Evolutionary conservation across 495 filamentous ascomycete genomes (phyloP), one percentile per base, ranked within the genome.

Genomic region (Penicillium alfredii): DNA sequence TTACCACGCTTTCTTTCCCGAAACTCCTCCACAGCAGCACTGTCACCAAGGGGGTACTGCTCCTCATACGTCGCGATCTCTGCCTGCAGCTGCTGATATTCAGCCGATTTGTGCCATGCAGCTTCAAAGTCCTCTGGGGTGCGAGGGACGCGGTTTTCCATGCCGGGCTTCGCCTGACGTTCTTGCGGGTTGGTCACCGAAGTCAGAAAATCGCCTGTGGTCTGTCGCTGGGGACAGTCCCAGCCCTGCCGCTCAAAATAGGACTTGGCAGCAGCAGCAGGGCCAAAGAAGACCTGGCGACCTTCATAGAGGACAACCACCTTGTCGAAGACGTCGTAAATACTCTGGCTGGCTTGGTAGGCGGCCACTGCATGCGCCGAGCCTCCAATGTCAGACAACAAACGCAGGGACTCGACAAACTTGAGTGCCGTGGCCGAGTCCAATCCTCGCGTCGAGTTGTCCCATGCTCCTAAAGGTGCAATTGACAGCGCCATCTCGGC

Each of bases 401-500:
- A 65, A 0, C 82, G 74, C 26, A 89, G 68, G 1, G 79, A 77
- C 48, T 84, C 79, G 41, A 73, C 64, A 27, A 65, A 66, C 30
- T 87, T 81, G 32, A 92, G 69, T 0, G 87, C 87, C 0, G 85
- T 92, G 8, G 80, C 82, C 2, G 82, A 80, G 49, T 94, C 88
- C 19, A 93, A 66, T 20, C 87, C 88, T 40, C 88, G 76, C 3
- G 86, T 90, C 18, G 74, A 79, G 59, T 94, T 92, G 53, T 93
- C 87, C 84, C 86, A 92, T 4, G 75, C 82, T 26, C 74, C 70
- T 11, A 94, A 61, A 30, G 77, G 78, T 7, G 79, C 79, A 30
- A 80, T 78, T 7, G 79, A 78, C 12, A 86, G 62, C 52, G 86
- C 76, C 51, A 71, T 71, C 49, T 78, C 64, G 4, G 66, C 68